Base-by-base conservation (phyloP, 352 stramenopile species). In the Globisporangium nodosum region DNA sequence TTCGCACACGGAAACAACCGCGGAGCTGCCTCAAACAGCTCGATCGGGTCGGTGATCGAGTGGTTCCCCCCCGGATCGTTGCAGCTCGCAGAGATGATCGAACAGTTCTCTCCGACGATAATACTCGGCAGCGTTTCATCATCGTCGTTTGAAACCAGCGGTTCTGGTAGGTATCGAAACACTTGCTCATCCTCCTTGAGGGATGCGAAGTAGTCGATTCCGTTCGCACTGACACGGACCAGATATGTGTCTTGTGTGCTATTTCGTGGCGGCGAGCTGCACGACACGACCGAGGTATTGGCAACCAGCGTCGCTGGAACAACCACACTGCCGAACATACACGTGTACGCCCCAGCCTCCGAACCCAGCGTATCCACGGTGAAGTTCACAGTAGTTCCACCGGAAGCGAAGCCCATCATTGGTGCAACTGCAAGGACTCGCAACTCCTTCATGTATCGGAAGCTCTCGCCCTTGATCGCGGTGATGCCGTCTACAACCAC, bases 191-290 rank as follows among this genome's bases (percentile, higher is more conserved):
- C 33, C 31, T 27, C 33, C 18, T 33, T 49, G 6, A 15, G 9
- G 1, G 68, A 31, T 11, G 53, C 33, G 43, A 83, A 76, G 47
- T 69, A 83, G 30, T 79, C 73, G 27, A 76, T n/a, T n/a, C 60
- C 64, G 40, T 85, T 85, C 11, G 53, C 67, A 33, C 68, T 79
- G 18, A 82, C 64, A 21, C 52, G 42, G 35, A 85, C 5, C 18
- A 54, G 39, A 11, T 68, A 13, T 3, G 64, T 33, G 27, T 45
- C 60, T 1, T 45, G 46, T 11, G 21, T 45, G 40, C 48, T 24
- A 1, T 24, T 47, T 9, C 31, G 52, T 13, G 54, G 15, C 39
- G 74, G 72, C 2, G 66, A 62, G 4, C 64, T 40, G 43, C 73
- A 85, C 50, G 65, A 53, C 7, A 81, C 18, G 37, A 57, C 42